Percentiles rank a stretch among this genome's conserved stretches.
Evolutionary conservation across 306 rosid species (phyloP).

Genomic region (Vachellia collinsii): DNA sequence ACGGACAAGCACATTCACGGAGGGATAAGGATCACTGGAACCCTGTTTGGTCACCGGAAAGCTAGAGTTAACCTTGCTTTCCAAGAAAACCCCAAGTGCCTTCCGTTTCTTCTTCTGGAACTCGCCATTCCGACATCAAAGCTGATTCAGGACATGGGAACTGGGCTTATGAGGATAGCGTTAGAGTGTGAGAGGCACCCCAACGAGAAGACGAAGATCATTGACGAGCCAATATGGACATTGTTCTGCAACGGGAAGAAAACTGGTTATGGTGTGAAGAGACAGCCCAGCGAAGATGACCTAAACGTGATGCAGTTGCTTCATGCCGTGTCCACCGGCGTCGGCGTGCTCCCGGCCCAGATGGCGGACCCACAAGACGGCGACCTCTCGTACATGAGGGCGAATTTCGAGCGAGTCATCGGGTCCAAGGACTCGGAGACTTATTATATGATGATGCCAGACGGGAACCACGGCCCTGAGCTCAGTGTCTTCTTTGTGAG

Average conservation of each 20-base stretch:
- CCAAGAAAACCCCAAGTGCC: conserved; percentile 66
- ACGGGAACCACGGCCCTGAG: too few relatives aligned
- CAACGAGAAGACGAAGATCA: conserved; percentile 54
- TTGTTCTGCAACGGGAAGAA: conserved; percentile 81
- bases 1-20: conserved; percentile 56
- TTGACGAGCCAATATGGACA: conserved; percentile 80
- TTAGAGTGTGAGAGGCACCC: conserved; percentile 75
- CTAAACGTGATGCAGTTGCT: conserved; percentile 70
- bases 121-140: conserved; percentile 66
- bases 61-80: conserved; percentile 69
- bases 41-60: conserved; percentile 68
- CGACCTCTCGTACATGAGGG: conserved; percentile 73
- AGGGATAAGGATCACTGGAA: conserved; percentile 68
- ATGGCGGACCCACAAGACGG: conserved; percentile 52
- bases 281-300: conserved; percentile 74
- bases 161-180: conserved; percentile 70
- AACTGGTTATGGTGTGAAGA: conserved; percentile 72
- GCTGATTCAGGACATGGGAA: conserved; percentile 74
- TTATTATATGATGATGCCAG: too few relatives aligned
- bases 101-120: conserved; percentile 69
- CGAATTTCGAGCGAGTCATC: too few relatives aligned
- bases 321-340: conserved; percentile 69
- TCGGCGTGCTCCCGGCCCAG: conserved; percentile 70
- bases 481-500: too few relatives aligned
- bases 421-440: too few relatives aligned